These are phyloP conservation scores for Penicillium egyptiacum DNA, from an alignment of 495 filamentous ascomycete species.

Conservation along the genomic window DNA sequence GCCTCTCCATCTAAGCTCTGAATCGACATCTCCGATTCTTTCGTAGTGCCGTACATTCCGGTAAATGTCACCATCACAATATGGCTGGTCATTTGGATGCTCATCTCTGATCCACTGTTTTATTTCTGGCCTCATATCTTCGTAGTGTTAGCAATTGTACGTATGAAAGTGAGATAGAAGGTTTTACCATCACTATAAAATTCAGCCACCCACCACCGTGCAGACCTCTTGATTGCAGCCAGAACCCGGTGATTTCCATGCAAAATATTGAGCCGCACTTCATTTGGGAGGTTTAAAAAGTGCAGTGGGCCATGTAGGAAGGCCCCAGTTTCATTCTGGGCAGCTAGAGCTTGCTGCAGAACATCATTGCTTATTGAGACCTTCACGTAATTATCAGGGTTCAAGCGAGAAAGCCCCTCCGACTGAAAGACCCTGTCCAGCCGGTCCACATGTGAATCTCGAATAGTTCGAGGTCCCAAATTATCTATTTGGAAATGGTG, in stretches of 20 bases:
- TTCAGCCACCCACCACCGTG: constrained; percentile 9
- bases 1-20: constrained; percentile 11
- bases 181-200: constrained; percentile 5
- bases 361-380: neutral
- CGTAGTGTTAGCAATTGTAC: neutral
- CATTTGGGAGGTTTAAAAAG: constrained; percentile 3
- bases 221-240: too few species aligned
- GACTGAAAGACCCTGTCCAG: constrained; percentile 7
- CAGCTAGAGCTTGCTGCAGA: constrained; percentile 2
- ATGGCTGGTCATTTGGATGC: constrained; percentile 13
- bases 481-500: neutral
- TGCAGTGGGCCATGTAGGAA: constrained; percentile 1
- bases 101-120: constrained; percentile 10
- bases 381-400: constrained; percentile 8
- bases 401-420: constrained; percentile 6
- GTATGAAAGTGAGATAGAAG: constrained; percentile 1
- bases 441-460: constrained; percentile 1
- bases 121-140: neutral
- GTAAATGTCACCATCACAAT: constrained; percentile 19
- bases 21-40: constrained; percentile 9
- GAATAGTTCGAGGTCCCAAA: constrained; percentile 1
- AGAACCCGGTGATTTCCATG: too few species aligned
- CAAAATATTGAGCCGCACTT: constrained; percentile 2
- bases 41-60: constrained; percentile 11
- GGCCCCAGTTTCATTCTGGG: neutral